Conservation (phyloP, 768 basidiomycete species). For the Trametopsis cervina region DNA sequence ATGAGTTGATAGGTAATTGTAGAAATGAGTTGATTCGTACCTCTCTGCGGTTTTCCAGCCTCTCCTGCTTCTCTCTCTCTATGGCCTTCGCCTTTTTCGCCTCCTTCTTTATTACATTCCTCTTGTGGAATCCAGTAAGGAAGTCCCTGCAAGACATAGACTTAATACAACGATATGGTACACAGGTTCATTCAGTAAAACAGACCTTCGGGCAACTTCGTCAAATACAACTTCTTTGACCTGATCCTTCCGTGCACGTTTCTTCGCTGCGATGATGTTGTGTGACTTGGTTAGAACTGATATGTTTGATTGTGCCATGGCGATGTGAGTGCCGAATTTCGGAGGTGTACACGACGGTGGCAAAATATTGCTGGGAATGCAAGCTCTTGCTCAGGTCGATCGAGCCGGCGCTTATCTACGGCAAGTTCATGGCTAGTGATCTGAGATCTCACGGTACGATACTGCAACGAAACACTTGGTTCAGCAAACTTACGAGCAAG, state of each 20-base stretch:
- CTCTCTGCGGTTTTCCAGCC: constrained; percentile 70
- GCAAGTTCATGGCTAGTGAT: too few relatives aligned
- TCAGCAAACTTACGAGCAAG: too few relatives aligned
- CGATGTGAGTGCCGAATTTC: too few relatives aligned
- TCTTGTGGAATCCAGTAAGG: constrained; percentile 89
- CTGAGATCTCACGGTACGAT: too few relatives aligned
- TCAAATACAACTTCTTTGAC: constrained; percentile 82
- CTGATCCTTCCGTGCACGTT: constrained; percentile 56
- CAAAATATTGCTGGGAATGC: too few relatives aligned
- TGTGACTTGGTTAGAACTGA: constrained; percentile 57
- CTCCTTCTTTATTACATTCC: constrained; percentile 81
- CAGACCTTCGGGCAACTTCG: constrained; percentile 73
- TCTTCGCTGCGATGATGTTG: constrained; percentile 58
- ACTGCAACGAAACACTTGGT: too few relatives aligned
- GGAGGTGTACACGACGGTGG: too few relatives aligned
- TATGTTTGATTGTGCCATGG: too few relatives aligned
- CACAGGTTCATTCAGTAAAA: constrained; percentile 1
- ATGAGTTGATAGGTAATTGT: constrained; percentile 5
- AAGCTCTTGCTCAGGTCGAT: too few relatives aligned
- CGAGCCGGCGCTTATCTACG: too few relatives aligned
- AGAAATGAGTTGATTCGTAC: constrained; percentile 41
- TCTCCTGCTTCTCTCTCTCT: constrained; percentile 71
- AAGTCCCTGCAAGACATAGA: constrained; percentile 63
- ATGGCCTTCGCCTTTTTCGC: constrained; percentile 65
- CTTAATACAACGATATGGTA: neutral